Conservation (phyloP, 2,329 filamentous ascomycete species). For the Fusarium sp. region DNA sequence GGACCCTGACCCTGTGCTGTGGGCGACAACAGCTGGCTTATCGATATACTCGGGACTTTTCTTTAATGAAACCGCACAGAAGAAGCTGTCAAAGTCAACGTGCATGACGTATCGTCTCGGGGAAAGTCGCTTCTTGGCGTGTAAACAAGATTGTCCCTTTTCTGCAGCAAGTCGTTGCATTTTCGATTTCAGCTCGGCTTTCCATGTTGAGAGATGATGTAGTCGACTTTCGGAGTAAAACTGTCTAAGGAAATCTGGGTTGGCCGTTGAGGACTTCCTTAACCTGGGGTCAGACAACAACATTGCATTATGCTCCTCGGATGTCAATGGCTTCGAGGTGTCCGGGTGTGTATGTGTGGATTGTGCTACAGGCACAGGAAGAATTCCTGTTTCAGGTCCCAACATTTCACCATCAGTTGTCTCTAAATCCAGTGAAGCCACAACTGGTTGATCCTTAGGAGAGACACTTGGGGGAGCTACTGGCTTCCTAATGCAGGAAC, state of each 20-base stretch:
- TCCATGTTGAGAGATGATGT: constrained; percentile 96
- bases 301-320: constrained; percentile 91
- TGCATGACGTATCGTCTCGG: constrained; percentile 87
- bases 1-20: constrained; percentile 83
- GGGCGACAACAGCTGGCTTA: constrained; percentile 88
- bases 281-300: constrained; percentile 86
- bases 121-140: constrained; percentile 64
- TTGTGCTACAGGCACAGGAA: neutral
- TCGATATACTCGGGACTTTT: constrained; percentile 77
- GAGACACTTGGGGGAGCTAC: neutral
- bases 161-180: constrained; percentile 84
- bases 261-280: constrained; percentile 87
- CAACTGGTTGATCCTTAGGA: neutral
- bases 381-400: neutral
- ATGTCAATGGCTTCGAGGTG: constrained; percentile 73
- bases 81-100: constrained; percentile 98
- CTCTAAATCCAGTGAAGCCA: neutral
- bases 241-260: constrained; percentile 92
- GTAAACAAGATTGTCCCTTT: constrained; percentile 59
- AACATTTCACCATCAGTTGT: neutral
- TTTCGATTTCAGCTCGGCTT: constrained; percentile 89
- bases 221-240: constrained; percentile 95
- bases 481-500: neutral
- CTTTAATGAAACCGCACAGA: constrained; percentile 89
- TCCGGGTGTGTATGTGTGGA: constrained; percentile 14